Base-by-base conservation (phyloP, 164 flowering plant species). In the Kingdonia uniflora region DNA sequence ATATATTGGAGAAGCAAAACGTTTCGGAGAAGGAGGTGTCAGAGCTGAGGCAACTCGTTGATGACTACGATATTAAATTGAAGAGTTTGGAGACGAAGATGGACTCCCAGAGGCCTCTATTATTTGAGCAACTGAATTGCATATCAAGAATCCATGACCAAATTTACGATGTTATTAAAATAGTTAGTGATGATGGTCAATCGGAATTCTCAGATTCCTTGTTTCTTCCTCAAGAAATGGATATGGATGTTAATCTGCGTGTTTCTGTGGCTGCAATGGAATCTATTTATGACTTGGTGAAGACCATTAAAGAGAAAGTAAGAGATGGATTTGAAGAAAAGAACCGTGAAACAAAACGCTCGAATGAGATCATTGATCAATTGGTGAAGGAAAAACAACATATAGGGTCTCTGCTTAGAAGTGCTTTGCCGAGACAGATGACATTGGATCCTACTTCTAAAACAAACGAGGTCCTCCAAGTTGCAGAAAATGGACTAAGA, bases 311-410 rank as follows among this genome's bases (percentile, higher is more conserved):
- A 26, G 78, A 65, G 20, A 91, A 78, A 67, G 73, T 85, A 29
- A 76, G 58, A 68, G 69, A 64, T 60, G 62, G 65, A 51, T 57
- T 83, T 5, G 84, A 81, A 50, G 82, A 75, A 57, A 81, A 69
- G 55, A 63, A 19, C 47, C 59, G 52, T 10, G 85, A 85, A 59
- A 63, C 73, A 29, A 85, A 76, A 68, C 60, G 68, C 40, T 70
- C 81, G 54, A 77, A 83, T 64, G 92, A 85, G 58, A 79, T 76
- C 1, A 77, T 85, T 59, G 63, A 68, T 55, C 78, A 65, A 51
- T 69, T 87, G 59, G 66, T 79, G 25, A 79, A 74, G 63, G 96
- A 91, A 78, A 87, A 91, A 73, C 84, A 79, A 51, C 91, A 91
- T 52, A 79, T 91, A 58, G 97, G 95, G 23, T 75, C 84, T 19